phyloP scores from a whole-genome alignment of 371 early-diverging fungal species.

The Encephalitozoon cuniculi region DNA sequence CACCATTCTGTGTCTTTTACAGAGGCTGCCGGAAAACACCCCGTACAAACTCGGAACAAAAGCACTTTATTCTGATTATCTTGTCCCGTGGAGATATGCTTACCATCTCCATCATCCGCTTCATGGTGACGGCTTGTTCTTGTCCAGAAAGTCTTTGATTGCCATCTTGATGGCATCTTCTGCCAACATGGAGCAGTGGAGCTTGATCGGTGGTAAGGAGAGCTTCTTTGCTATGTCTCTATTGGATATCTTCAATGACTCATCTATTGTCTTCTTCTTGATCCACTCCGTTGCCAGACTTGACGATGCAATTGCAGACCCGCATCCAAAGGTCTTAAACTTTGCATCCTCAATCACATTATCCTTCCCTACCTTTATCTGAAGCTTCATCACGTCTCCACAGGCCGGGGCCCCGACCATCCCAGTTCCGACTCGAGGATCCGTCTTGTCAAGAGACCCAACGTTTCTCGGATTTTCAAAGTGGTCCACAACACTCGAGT shows the following conservation, averaged over 20 bases:
- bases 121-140: constrained; percentile 22
- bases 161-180: constrained; percentile 96
- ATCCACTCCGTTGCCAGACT: constrained; percentile 83
- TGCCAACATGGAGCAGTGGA: constrained; percentile 95
- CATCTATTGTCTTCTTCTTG: constrained; percentile 76
- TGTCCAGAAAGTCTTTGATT: constrained; percentile 69
- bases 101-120: not conserved
- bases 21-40: not conserved
- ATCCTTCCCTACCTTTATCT: constrained; percentile 81
- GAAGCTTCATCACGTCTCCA: constrained; percentile 96
- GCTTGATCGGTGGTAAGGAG: constrained; percentile 86
- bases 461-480: constrained; percentile 89
- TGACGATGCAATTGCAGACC: constrained; percentile 88
- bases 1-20: not conserved
- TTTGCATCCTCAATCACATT: constrained; percentile 82
- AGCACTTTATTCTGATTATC: not conserved
- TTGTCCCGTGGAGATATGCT: not conserved
- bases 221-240: constrained; percentile 90
- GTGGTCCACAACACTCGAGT: constrained; percentile 72
- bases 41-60: not conserved
- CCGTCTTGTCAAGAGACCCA: constrained; percentile 76
- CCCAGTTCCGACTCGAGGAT: constrained; percentile 82
- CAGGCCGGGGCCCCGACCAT: constrained; percentile 97
- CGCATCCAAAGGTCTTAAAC: constrained; percentile 99
- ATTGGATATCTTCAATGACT: constrained; percentile 81